A percentile compares a stretch with the other conserved stretches of the same genome.
Conservation (phyloP, 441 rosid genomes). For the Erodium texanum region DNA sequence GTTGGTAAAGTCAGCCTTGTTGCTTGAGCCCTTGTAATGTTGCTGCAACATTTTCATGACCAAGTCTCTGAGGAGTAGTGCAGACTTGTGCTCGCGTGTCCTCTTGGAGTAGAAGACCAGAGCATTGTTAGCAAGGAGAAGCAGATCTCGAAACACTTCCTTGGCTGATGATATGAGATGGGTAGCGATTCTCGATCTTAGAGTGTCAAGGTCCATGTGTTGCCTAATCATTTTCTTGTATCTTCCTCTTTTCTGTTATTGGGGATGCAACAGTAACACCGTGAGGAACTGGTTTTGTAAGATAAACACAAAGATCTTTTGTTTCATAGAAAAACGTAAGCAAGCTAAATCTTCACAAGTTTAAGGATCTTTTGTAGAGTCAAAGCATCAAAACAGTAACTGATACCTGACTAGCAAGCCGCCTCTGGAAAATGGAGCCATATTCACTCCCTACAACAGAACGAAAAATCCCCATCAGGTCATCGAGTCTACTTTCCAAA, state of each 20-base stretch:
- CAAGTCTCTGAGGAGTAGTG: slow-evolving; percentile 44
- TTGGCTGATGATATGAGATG: slow-evolving; percentile 35
- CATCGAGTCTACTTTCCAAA: slow-evolving; percentile 25
- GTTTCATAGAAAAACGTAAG: slow-evolving; percentile 1
- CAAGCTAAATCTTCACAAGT: not conserved
- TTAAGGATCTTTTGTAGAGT: not conserved
- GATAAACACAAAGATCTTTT: not conserved
- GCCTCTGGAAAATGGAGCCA: slow-evolving; percentile 48
- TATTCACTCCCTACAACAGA: slow-evolving; percentile 44
- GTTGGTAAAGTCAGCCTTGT: slow-evolving; percentile 21
- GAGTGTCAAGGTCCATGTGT: slow-evolving; percentile 68
- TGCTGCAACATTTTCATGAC: slow-evolving; percentile 41
- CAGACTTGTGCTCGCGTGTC: slow-evolving; percentile 82
- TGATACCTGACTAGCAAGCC: slow-evolving; percentile 81
- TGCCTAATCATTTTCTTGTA: slow-evolving; percentile 65
- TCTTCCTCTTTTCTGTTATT: slow-evolving; percentile 68
- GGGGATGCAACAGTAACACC: slow-evolving; percentile 9
- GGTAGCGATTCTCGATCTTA: slow-evolving; percentile 48
- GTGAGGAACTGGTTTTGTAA: slow-evolving; percentile 7
- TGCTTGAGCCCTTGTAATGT: slow-evolving; percentile 32
- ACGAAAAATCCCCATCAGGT: slow-evolving; percentile 42
- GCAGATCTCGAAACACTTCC: slow-evolving; percentile 60
- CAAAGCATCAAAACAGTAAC: not conserved
- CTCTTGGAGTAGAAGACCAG: slow-evolving; percentile 62
- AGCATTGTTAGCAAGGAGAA: slow-evolving; percentile 73